Conservation (phyloP, 331 rosid genomes). For the Quercus lobata region DNA sequence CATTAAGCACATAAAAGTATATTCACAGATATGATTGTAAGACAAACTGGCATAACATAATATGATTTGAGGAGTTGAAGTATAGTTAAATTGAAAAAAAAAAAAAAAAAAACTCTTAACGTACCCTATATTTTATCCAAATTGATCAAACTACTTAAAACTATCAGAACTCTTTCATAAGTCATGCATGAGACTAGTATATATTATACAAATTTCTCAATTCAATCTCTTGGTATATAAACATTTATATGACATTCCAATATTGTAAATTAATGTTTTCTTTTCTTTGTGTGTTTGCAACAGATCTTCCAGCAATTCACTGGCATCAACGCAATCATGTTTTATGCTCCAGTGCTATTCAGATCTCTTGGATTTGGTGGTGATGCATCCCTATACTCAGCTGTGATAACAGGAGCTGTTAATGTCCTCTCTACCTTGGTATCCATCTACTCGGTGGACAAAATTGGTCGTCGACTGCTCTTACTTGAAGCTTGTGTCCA, state of each 20-base stretch:
- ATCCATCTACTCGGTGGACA: conserved; percentile 64
- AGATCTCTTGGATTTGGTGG: conserved; percentile 47
- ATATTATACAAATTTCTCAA: neutral
- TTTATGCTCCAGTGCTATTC: conserved; percentile 70
- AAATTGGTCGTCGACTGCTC: conserved; percentile 56
- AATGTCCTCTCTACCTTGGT: conserved; percentile 62
- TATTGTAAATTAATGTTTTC: neutral
- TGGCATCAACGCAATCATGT: conserved; percentile 76
- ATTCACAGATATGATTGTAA: too few relatives aligned
- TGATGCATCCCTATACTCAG: conserved; percentile 64
- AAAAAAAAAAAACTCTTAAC: too few relatives aligned
- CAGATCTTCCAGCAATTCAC: conserved; percentile 83
- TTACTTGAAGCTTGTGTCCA: conserved; percentile 72
- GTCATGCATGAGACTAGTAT: neutral
- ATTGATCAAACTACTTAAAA: too few relatives aligned
- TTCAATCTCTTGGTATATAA: too few relatives aligned
- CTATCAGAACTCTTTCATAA: too few relatives aligned
- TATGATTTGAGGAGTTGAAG: too few relatives aligned
- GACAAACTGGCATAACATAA: too few relatives aligned
- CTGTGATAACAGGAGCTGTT: conserved; percentile 75
- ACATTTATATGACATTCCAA: too few relatives aligned
- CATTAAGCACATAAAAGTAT: too few relatives aligned
- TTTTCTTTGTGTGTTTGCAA: neutral
- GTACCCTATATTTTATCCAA: too few relatives aligned
- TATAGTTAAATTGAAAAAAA: too few relatives aligned